These are phyloP conservation scores for Phaffia tasmanica DNA, from an alignment of 768 basidiomycete genomes.

Conservation along the genomic window DNA sequence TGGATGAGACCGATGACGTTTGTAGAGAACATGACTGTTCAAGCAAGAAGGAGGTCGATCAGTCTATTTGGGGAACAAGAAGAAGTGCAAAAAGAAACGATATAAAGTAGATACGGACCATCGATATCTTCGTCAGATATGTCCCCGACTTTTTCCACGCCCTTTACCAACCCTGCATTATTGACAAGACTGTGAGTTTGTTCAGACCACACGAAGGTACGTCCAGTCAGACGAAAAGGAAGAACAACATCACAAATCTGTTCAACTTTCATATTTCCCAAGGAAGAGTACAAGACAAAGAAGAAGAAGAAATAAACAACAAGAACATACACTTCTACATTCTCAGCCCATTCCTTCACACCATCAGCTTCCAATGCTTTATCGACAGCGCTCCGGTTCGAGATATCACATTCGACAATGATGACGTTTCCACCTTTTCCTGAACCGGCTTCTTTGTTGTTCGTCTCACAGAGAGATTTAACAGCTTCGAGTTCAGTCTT, in stretches of 20 bases:
- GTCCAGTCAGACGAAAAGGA: too few species aligned
- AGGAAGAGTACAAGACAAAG: too few species aligned
- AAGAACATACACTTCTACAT: too few species aligned
- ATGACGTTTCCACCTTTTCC: constrained; percentile 13
- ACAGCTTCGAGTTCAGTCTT: constrained; percentile 15
- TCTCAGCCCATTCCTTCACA: too few species aligned
- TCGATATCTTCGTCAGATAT: constrained; percentile 16
- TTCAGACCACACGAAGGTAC: too few species aligned
- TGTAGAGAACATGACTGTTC: constrained; percentile 71
- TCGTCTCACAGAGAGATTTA: not conserved
- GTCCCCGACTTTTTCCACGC: constrained; percentile 70
- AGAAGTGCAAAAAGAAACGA: constrained; percentile 23
- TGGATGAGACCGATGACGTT: constrained; percentile 39
- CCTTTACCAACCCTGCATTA: constrained; percentile 83
- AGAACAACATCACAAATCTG: too few species aligned
- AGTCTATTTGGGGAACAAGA: constrained; percentile 13
- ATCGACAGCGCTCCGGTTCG: constrained; percentile 7
- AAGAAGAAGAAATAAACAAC: too few species aligned
- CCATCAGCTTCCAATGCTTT: not conserved
- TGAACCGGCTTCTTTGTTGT: constrained; percentile 3
- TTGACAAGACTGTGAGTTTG: constrained; percentile 43
- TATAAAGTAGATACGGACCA: constrained; percentile 6
- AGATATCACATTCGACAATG: constrained; percentile 14
- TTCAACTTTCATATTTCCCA: too few species aligned
- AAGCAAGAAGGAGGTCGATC: constrained; percentile 40